Percentiles rank a stretch among this genome's conserved stretches.
These are phyloP conservation scores for Camellia lanceoleosa DNA, from an alignment of 148 eudicot species.

Conservation along the genomic window DNA sequence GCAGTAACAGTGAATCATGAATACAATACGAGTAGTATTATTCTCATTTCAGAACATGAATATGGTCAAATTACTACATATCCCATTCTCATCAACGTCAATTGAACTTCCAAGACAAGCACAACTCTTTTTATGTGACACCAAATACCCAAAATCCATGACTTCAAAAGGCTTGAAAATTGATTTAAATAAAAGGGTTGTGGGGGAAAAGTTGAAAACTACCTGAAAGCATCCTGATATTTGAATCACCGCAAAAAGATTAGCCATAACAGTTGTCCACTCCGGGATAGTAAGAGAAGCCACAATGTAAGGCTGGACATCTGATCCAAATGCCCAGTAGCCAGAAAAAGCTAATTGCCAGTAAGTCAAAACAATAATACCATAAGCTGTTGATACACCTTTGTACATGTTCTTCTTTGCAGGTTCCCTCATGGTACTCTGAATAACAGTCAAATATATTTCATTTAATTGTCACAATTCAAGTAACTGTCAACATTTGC, in stretches of 20 bases:
- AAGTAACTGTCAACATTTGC: not conserved
- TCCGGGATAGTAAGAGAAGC: constrained; percentile 38
- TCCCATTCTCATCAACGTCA: too few species aligned
- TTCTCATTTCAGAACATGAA: too few species aligned
- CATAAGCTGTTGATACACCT: constrained; percentile 45
- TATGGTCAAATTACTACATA: too few species aligned
- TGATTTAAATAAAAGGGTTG: not conserved
- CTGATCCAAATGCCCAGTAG: constrained; percentile 46
- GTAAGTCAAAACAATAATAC: constrained; percentile 35
- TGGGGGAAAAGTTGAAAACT: not conserved
- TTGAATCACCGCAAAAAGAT: constrained; percentile 42
- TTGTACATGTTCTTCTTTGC: constrained; percentile 45
- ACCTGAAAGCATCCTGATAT: constrained; percentile 55
- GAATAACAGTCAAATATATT: not conserved
- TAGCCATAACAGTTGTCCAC: constrained; percentile 46
- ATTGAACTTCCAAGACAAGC: too few species aligned
- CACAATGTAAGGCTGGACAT: constrained; percentile 41
- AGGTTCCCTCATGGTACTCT: constrained; percentile 42
- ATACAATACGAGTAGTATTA: too few species aligned
- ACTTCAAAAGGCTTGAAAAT: not conserved
- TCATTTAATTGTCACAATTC: not conserved
- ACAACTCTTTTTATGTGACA: too few species aligned
- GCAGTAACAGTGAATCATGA: too few species aligned
- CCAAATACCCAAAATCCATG: not conserved
- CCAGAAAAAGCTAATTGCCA: constrained; percentile 47